A percentile compares a stretch with the other conserved stretches of the same genome.
These are phyloP conservation scores for Aspergillus sp. DNA, from an alignment of 2,329 filamentous ascomycete species.

Conservation along the genomic window DNA sequence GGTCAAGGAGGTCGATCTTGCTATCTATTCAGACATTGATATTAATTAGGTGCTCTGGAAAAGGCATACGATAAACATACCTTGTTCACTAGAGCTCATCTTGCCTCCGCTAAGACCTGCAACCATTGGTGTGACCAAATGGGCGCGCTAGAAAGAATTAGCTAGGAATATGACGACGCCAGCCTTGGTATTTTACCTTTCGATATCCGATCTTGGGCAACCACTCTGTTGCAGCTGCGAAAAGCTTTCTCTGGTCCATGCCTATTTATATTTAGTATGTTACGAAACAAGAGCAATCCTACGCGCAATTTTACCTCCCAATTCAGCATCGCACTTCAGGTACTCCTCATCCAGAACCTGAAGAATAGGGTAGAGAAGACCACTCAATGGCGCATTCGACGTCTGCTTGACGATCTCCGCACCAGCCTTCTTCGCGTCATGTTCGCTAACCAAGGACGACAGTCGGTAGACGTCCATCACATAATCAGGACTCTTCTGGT, in stretches of 20 bases:
- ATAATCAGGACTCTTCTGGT: constrained; percentile 66
- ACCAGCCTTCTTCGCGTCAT: constrained; percentile 82
- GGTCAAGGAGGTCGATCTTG: constrained; percentile 81
- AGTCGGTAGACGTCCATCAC: constrained; percentile 84
- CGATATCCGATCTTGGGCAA: constrained; percentile 82
- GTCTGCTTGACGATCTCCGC: constrained; percentile 92
- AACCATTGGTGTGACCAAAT: constrained; percentile 84
- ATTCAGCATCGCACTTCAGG: constrained; percentile 81
- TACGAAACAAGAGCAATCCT: constrained; percentile 42
- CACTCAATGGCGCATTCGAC: constrained; percentile 66
- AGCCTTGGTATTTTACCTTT: constrained; percentile 38
- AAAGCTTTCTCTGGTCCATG: constrained; percentile 26
- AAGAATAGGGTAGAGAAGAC: constrained; percentile 68
- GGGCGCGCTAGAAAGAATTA: constrained; percentile 49
- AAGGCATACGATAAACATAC: constrained; percentile 8
- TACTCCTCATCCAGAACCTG: constrained; percentile 88
- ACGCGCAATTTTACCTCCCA: constrained; percentile 66
- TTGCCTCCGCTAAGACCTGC: constrained; percentile 78
- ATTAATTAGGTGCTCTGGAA: neutral
- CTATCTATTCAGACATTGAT: constrained; percentile 34
- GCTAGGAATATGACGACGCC: constrained; percentile 29
- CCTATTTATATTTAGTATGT: constrained; percentile 45
- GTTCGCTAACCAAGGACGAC: constrained; percentile 52
- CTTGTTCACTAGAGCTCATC: constrained; percentile 70
- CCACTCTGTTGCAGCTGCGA: constrained; percentile 67